phyloP scores from a whole-genome alignment of 2,329 filamentous ascomycete species.

The Aspergillus flavus region DNA sequence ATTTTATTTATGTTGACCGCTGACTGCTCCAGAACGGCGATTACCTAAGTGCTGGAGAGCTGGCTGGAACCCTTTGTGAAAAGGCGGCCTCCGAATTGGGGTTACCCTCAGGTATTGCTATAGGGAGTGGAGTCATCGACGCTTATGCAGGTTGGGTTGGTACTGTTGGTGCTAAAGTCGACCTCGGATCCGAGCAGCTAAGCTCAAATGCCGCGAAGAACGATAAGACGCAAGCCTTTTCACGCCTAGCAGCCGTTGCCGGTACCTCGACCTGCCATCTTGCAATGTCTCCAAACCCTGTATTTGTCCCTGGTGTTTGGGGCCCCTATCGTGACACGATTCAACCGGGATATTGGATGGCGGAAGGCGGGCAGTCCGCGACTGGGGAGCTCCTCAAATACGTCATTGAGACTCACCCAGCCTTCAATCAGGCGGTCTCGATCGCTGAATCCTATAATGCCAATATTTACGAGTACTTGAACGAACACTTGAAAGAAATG shows the following conservation, averaged over 20 bases:
- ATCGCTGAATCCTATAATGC: conserved; percentile 79
- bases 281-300: conserved; percentile 88
- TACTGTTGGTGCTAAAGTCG: conserved; percentile 94
- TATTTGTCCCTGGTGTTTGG: conserved; percentile 96
- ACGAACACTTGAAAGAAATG: conserved; percentile 80
- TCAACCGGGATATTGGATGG: conserved; percentile 91
- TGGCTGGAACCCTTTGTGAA: conserved; percentile 81
- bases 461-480: conserved; percentile 95
- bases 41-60: conserved; percentile 88
- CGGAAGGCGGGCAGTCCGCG: conserved; percentile 93
- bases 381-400: conserved; percentile 94
- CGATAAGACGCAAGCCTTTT: conserved; percentile 90
- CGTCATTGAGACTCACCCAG: conserved; percentile 92
- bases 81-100: conserved; percentile 83
- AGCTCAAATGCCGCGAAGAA: conserved; percentile 71
- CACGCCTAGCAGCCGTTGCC: conserved; percentile 87
- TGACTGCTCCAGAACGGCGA: conserved; percentile 71
- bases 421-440: conserved; percentile 77
- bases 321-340: conserved; percentile 95
- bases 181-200: conserved; percentile 68
- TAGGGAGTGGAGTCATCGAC: conserved; percentile 96
- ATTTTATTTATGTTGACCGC: neutral
- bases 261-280: conserved; percentile 97
- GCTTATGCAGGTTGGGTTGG: conserved; percentile 99
- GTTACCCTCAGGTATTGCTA: conserved; percentile 81